phyloP scores from a whole-genome alignment of 306 rosid genomes.

The Quercus variabilis region DNA sequence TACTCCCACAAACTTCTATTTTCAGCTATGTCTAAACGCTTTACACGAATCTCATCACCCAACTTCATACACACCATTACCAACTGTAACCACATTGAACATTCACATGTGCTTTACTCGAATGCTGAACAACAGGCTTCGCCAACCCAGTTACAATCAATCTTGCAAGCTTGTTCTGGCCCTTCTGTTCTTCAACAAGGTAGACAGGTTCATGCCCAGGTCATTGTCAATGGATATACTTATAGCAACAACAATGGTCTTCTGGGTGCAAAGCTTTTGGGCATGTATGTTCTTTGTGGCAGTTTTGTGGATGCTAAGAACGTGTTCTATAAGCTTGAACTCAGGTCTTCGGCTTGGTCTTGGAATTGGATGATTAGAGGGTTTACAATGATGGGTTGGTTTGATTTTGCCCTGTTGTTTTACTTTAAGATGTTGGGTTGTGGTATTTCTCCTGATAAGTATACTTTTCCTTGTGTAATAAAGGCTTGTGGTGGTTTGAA shows the following conservation, averaged over 20 bases:
- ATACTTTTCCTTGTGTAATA: constrained; percentile 80
- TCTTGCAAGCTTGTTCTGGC: constrained; percentile 46
- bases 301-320: constrained; percentile 50
- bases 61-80: constrained; percentile 22
- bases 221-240: constrained; percentile 41
- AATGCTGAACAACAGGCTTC: constrained; percentile 27
- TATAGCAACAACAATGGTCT: constrained; percentile 7
- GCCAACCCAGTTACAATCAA: constrained; percentile 31
- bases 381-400: constrained; percentile 51
- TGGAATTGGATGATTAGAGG: constrained; percentile 93
- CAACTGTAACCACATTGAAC: constrained; percentile 16
- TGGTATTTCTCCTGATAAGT: constrained; percentile 69
- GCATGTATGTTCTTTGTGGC: constrained; percentile 63
- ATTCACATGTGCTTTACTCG: neutral
- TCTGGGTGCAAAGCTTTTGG: constrained; percentile 46
- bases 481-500: constrained; percentile 73
- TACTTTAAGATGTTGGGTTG: constrained; percentile 76
- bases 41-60: neutral
- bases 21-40: neutral
- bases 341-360: constrained; percentile 40
- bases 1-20: neutral
- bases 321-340: constrained; percentile 52
- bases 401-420: constrained; percentile 53
- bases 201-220: constrained; percentile 59
- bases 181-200: constrained; percentile 49